phyloP scores from a whole-genome alignment of 768 basidiomycete genomes.

The Mycena crocata region DNA sequence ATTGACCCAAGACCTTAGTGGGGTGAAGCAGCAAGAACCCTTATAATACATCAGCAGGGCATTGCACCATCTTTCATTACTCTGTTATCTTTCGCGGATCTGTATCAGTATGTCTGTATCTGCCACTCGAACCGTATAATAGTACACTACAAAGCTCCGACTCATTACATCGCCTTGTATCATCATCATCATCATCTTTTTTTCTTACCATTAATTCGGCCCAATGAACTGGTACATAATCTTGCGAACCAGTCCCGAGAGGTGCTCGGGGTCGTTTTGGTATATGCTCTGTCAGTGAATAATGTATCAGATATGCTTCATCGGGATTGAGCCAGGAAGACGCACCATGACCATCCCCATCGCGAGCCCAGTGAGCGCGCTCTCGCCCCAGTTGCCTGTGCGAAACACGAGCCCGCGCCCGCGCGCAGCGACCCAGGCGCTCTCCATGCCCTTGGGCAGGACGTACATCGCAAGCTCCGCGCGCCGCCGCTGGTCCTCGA shows the following conservation, averaged over 20 bases:
- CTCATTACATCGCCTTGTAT: background rate
- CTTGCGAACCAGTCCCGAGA: constrained; percentile 83
- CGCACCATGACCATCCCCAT: constrained; percentile 57
- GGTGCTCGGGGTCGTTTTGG: constrained; percentile 67
- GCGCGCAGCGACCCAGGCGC: constrained; percentile 84
- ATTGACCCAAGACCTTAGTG: background rate
- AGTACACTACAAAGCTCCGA: too few species aligned
- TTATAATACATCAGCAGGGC: background rate
- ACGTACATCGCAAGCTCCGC: constrained; percentile 94
- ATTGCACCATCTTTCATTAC: too few species aligned
- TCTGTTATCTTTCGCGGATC: too few species aligned
- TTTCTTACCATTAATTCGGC: constrained; percentile 64
- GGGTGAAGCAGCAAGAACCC: constrained; percentile 6
- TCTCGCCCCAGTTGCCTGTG: constrained; percentile 78
- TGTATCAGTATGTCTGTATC: too few species aligned
- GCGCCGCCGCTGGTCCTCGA: constrained; percentile 88
- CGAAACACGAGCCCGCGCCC: constrained; percentile 81
- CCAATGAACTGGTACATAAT: constrained; percentile 92
- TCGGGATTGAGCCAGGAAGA: constrained; percentile 15
- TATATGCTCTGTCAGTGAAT: constrained; percentile 69
- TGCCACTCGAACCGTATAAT: too few species aligned
- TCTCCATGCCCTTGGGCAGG: constrained; percentile 90
- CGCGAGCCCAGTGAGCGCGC: constrained; percentile 20
- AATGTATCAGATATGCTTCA: too few species aligned
- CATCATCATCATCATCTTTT: background rate